These are phyloP conservation scores for Phytopythium boreale DNA, from an alignment of 352 stramenopile genomes.

Conservation along the genomic window DNA sequence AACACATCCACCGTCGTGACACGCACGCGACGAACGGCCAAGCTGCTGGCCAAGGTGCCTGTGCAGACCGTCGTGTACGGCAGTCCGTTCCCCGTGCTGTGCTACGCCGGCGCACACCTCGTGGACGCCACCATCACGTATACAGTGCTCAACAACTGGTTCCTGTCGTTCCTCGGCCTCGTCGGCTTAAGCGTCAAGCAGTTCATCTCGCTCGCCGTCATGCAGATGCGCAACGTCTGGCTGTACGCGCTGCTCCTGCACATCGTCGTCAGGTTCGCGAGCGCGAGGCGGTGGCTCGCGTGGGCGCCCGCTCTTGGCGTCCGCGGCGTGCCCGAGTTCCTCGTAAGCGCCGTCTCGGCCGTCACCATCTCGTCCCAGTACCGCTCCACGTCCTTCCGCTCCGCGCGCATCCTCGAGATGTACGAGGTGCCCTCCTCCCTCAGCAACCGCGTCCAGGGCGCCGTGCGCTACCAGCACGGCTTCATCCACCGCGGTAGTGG, in stretches of 20 bases:
- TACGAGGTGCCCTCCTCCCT: background rate
- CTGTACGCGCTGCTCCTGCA: slow-evolving; percentile 32
- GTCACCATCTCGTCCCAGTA: slow-evolving; percentile 34
- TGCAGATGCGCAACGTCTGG: slow-evolving; percentile 50
- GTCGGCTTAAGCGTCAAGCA: slow-evolving; percentile 20
- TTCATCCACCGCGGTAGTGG: slow-evolving; percentile 18
- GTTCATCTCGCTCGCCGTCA: slow-evolving; percentile 27
- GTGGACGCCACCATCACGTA: slow-evolving; percentile 46
- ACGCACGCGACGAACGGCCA: background rate
- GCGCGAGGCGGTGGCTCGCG: slow-evolving; percentile 13
- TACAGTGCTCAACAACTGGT: slow-evolving; percentile 25
- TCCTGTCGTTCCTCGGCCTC: slow-evolving; percentile 24
- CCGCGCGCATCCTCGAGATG: slow-evolving; percentile 11
- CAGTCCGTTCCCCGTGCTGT: slow-evolving; percentile 34
- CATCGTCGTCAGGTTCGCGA: slow-evolving; percentile 14
- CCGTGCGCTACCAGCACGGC: slow-evolving; percentile 9
- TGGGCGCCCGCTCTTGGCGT: slow-evolving; percentile 14
- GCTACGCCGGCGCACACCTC: slow-evolving; percentile 45
- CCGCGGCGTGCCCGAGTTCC: slow-evolving; percentile 27
- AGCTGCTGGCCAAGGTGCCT: slow-evolving; percentile 36
- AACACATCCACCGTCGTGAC: background rate
- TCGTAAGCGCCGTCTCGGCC: slow-evolving; percentile 31
- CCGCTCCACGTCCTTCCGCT: slow-evolving; percentile 22
- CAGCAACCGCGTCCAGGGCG: background rate
- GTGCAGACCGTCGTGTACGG: slow-evolving; percentile 50